Base-by-base conservation (phyloP, 2,329 filamentous ascomycete species). In the Monilinia polystroma region DNA sequence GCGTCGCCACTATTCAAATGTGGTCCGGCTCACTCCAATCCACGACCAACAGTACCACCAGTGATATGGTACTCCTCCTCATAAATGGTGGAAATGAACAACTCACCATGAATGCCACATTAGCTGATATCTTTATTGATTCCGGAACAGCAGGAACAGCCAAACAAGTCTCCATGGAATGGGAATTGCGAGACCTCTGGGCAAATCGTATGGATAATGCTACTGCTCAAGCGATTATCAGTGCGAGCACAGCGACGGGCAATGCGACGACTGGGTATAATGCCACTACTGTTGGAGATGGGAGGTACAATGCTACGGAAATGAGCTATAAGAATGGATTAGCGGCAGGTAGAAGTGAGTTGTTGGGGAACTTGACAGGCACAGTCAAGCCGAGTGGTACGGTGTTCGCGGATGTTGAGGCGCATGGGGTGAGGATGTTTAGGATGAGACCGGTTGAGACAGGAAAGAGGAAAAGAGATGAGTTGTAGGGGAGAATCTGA, bases 131-230 rank as follows among this genome's bases (percentile, higher is more conserved):
- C 65, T 86, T 86, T 74, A 74, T 81, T 59, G 81, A 83, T 68
- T 76, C 77, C 47, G 80, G 81, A 4, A 78, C 78, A 0, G 76
- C 74, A 1, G 79, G 79, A 32, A 79, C 79, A 0, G 80, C 80
- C 0, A 67, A 74, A 0, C 77, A 83, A 73, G 73, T 80, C 0
- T 72, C 76, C 32, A 74, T 79, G 69, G 76, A 75, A 0, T 86
- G 83, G 82, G 82, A 84, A 68, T 76, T 86, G 7, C 81, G 81
- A 58, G 83, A 86, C 72, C 76, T 86, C 1, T 86, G 84, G 84
- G 82, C 79, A 4, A 81, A 82, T 68, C 77, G 84, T n/a, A 84
- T 87, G 82, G 77, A 74, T 26, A 76, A 80, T 56, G 77, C 75
- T 3, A 79, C 80, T 51, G 82, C 83, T 0, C 72, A 73, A 32